Percentiles rank a stretch among this genome's conserved stretches.
phyloP scores from a whole-genome alignment of 768 basidiomycete species.

The Austroboletus festivus region DNA sequence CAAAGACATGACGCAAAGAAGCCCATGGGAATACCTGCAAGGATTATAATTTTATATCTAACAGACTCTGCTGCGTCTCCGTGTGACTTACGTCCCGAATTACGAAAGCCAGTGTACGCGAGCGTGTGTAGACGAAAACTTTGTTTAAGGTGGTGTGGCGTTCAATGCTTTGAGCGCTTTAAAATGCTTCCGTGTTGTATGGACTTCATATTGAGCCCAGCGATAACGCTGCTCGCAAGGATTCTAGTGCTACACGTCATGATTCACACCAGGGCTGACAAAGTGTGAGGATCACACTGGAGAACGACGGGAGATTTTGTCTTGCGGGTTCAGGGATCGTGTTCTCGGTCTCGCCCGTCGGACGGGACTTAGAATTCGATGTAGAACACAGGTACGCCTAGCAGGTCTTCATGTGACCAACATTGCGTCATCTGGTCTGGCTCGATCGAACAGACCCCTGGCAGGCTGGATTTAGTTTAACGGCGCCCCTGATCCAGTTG shows the following conservation, averaged over 20 bases:
- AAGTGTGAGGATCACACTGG: background rate
- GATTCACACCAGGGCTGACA: background rate
- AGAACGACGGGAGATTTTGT: background rate
- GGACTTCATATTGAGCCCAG: background rate
- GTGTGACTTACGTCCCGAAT: background rate
- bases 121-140: background rate
- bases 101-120: background rate
- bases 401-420: background rate
- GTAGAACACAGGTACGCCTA: too few species aligned
- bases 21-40: background rate
- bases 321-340: too few species aligned
- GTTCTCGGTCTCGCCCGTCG: background rate
- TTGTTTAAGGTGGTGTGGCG: background rate
- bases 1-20: constrained; percentile 14
- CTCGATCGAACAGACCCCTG: background rate
- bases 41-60: constrained; percentile 8
- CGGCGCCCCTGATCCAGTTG: too few species aligned
- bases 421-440: background rate
- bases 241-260: too few species aligned
- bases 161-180: background rate
- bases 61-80: background rate
- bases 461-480: too few species aligned
- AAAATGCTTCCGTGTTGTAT: background rate
- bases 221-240: background rate
- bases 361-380: background rate